phyloP scores from a whole-genome alignment of 2,329 filamentous ascomycete species.

The Talaromyces atroroseus region DNA sequence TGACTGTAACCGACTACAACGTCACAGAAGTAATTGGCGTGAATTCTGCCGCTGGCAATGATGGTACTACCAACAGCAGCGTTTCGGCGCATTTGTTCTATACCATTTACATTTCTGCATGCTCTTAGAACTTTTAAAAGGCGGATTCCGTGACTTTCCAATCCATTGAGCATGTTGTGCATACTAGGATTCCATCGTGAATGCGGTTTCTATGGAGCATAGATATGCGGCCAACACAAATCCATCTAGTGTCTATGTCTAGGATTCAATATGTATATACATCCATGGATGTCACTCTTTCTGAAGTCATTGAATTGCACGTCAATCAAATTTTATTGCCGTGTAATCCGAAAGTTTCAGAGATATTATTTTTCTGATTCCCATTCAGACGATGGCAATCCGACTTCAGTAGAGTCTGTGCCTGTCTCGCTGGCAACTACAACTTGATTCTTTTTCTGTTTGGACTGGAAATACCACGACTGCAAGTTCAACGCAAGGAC shows the following conservation, averaged over 20 bases:
- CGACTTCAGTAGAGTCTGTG: not conserved
- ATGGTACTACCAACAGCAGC: slow-evolving; percentile 20
- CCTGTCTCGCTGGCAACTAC: not conserved
- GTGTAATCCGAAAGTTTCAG: not conserved
- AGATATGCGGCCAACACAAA: too few relatives aligned
- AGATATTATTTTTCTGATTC: not conserved
- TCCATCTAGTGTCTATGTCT: too few relatives aligned
- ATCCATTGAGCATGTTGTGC: too few relatives aligned
- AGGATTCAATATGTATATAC: too few relatives aligned
- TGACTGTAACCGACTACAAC: slow-evolving; percentile 26
- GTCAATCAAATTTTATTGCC: too few relatives aligned
- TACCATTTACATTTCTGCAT: slow-evolving; percentile 10
- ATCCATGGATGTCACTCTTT: too few relatives aligned
- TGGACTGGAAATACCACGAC: slow-evolving; percentile 1
- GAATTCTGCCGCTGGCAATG: slow-evolving; percentile 30
- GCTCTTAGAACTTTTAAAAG: slow-evolving; percentile 5
- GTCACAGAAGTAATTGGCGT: slow-evolving; percentile 30
- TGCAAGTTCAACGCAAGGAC: slow-evolving; percentile 7
- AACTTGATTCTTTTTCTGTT: not conserved
- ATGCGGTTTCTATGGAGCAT: too few relatives aligned
- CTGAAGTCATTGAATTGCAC: too few relatives aligned
- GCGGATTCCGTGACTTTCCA: too few relatives aligned
- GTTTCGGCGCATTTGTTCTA: slow-evolving; percentile 33
- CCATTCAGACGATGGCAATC: not conserved
- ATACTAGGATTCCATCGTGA: too few relatives aligned